Percentiles rank a stretch among this genome's conserved stretches.
phyloP scores from a whole-genome alignment of 1,284 basidiomycete genomes.

The Tilletia walkeri region DNA sequence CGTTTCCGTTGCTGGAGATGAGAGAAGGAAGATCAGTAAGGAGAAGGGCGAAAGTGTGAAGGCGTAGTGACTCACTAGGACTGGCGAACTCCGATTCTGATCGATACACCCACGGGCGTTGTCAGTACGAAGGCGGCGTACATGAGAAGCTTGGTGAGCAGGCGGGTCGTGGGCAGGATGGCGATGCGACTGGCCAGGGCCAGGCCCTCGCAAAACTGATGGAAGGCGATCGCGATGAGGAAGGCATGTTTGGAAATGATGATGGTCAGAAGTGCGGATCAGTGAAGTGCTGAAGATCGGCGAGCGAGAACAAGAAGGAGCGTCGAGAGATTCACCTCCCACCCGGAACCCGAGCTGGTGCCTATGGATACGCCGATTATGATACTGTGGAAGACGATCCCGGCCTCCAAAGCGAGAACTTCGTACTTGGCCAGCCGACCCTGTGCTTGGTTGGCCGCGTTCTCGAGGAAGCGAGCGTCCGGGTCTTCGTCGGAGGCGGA shows the following conservation, averaged over 20 bases:
- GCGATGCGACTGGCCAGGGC: neutral
- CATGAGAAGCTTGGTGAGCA: neutral
- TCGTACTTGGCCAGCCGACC: constrained; percentile 26
- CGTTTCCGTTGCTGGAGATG: neutral
- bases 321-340: no score
- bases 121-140: neutral
- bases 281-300: no score
- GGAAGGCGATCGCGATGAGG: neutral
- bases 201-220: neutral
- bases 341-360: no score
- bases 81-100: neutral
- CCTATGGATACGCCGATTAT: constrained; percentile 11
- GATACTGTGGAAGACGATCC: constrained; percentile 58
- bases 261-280: no score
- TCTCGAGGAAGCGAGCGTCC: constrained; percentile 9
- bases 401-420: constrained; percentile 57
- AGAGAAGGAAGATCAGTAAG: neutral
- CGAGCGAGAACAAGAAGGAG: no score
- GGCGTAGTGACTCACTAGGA: neutral
- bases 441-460: neutral
- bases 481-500: neutral
- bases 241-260: no score
- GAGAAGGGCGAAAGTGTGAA: no score
- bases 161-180: neutral
- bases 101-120: neutral